Evolutionary conservation across 768 basidiomycete species (phyloP), one percentile per base, ranked within the genome.

Genomic region (Leccinum boreale): DNA sequence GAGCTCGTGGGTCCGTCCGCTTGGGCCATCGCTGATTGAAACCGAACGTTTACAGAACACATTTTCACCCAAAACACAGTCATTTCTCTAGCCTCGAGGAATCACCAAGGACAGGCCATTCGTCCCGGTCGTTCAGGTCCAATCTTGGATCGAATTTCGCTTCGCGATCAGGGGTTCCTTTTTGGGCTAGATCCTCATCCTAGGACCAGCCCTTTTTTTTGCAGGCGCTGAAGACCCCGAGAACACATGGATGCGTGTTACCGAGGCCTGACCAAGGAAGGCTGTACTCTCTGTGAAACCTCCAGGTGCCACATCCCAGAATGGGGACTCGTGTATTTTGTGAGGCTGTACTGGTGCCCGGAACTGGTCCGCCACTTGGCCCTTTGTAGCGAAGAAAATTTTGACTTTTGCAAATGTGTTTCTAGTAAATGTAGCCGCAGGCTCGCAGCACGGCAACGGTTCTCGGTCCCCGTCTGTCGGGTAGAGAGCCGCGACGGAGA

Each of bases 111-210:
- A 77, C 74, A 74, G 67, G 55, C 46, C 46, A 59, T 55, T 26
- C 45, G 35, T 50, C 23, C 55, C 49, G 50, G 65, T 54, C 24
- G 50, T 58, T 42, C 63, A 72, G 69, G 70, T 67, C 67, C 67
- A 74, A 70, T 61, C 70, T 66, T 60, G 65, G 62, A 53, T 72
- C 69, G 64, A 65, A 69, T 58, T 59, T 53, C 53, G 69, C 69
- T 78, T 78, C 70, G 24, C 53, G 78, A 77, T 79, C 75, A 74
- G 73, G 75, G 67, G 71, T 77, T 73, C 78, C 76, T 68, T 69
- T 81, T 75, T 78, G 77, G 79, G 78, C 76, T 81, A 77, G 77
- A 73, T 63, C 53, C 50, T 61, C 57, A 52, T 52, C 11, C 31
- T 31, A 46, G 47, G 52, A 55, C 62, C 24, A 56, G 49, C 55